A percentile compares a stretch with the other conserved stretches of the same genome.
phyloP scores from a whole-genome alignment of 2,329 filamentous ascomycete species.

The Alternaria sp. region DNA sequence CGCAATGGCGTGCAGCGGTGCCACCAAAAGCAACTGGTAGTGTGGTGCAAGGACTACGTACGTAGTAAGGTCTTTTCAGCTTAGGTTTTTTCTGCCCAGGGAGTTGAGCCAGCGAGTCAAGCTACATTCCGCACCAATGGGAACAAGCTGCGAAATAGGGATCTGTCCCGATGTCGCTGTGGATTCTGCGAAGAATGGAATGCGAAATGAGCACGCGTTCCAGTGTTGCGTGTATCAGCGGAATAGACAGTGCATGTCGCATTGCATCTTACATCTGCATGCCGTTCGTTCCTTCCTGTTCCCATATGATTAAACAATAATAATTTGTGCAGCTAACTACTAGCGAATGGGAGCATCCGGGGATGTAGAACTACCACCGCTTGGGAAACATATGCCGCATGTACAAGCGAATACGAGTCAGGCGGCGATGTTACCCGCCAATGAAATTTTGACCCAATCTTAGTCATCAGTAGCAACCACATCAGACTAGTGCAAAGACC shows the following conservation, averaged over 20 bases:
- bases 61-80: not conserved
- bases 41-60: slow-evolving; percentile 2
- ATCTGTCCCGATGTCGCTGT: slow-evolving; percentile 1
- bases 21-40: slow-evolving; percentile 1
- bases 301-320: not conserved
- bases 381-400: slow-evolving; percentile 2
- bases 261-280: not conserved
- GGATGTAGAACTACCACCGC: not conserved
- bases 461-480: not conserved
- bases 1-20: slow-evolving; percentile 11
- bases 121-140: not conserved
- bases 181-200: not conserved
- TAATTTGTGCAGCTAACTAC: not conserved
- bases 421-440: not conserved
- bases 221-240: not conserved
- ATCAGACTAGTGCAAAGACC: not conserved
- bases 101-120: not conserved
- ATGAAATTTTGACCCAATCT: not conserved
- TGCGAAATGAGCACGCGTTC: slow-evolving; percentile 2
- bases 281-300: not conserved
- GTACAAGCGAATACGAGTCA: slow-evolving; percentile 6
- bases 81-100: not conserved
- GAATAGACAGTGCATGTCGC: not conserved
- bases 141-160: not conserved
- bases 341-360: slow-evolving; percentile 9